phyloP scores from a whole-genome alignment of 2,329 filamentous ascomycete genomes.

The Thielaviopsis ethacetica region DNA sequence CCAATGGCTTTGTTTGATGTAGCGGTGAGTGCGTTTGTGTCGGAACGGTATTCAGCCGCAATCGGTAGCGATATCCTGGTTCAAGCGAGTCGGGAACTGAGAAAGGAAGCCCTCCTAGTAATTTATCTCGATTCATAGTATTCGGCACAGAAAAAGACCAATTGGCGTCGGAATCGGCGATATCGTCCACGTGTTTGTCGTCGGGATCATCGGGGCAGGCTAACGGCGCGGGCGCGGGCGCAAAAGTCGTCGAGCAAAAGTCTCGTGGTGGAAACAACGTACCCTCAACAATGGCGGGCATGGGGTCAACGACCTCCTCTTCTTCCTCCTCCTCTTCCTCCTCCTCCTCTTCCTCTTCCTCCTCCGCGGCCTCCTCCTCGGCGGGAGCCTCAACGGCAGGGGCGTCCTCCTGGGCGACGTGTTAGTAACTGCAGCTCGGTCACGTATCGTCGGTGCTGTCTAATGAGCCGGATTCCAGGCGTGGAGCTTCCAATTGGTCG shows the following conservation, averaged over 20 bases:
- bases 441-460: not conserved
- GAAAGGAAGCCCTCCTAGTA: not conserved
- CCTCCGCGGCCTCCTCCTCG: constrained; percentile 26
- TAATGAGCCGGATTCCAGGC: not conserved
- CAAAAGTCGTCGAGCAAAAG: constrained; percentile 7
- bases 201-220: not conserved
- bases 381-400: constrained; percentile 16
- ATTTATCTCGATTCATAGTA: not conserved
- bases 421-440: constrained; percentile 14
- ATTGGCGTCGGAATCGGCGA: not conserved
- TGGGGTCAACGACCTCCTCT: constrained; percentile 73
- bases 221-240: not conserved
- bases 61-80: not conserved
- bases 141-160: not conserved
- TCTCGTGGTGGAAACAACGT: constrained; percentile 23
- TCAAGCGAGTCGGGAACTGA: not conserved
- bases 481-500: not conserved
- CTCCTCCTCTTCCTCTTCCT: constrained; percentile 41
- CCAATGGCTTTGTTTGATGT: not conserved
- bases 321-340: constrained; percentile 62
- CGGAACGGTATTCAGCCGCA: not conserved
- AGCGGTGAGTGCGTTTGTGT: not conserved
- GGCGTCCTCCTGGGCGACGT: constrained; percentile 18
- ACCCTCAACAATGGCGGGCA: constrained; percentile 87
- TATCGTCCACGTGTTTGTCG: not conserved